Conservation (phyloP, 805 yeast species). For the Torulaspora indica region DNA sequence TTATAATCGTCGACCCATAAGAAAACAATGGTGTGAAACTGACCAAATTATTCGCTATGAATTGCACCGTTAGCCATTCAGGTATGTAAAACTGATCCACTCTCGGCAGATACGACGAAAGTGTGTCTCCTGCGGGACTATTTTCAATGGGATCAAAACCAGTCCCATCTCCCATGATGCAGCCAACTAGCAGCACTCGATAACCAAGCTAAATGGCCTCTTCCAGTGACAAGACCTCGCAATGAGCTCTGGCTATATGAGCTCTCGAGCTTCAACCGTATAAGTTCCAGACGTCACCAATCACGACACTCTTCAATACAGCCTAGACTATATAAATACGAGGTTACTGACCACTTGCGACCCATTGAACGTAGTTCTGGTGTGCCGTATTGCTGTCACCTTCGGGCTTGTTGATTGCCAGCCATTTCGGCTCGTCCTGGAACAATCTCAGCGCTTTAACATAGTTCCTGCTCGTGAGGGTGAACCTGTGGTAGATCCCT, state of each 20-base stretch:
- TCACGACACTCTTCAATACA: neutral
- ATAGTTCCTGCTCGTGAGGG: conserved; percentile 57
- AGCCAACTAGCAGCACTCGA: neutral
- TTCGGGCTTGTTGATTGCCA: conserved; percentile 66
- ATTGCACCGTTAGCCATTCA: conserved; percentile 50
- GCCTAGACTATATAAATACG: neutral
- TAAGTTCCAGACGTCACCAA: conserved; percentile 1
- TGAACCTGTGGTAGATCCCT: conserved; percentile 91
- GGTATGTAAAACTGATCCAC: conserved; percentile 45
- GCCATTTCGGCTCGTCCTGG: conserved; percentile 96
- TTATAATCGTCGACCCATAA: conserved; percentile 74
- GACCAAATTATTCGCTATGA: conserved; percentile 59
- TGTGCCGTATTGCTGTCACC: conserved; percentile 47
- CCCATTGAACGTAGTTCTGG: conserved; percentile 39
- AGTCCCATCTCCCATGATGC: conserved; percentile 7
- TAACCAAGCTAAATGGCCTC: neutral
- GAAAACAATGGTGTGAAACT: conserved; percentile 81
- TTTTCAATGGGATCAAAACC: conserved; percentile 7
- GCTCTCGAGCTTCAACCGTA: conserved; percentile 1
- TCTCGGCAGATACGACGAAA: conserved; percentile 34
- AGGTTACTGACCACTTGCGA: conserved; percentile 2
- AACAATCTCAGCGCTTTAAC: conserved; percentile 79
- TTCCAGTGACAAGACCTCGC: neutral
- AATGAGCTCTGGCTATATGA: neutral
- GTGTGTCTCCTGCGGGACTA: conserved; percentile 18